phyloP scores from a whole-genome alignment of 192 early-diverging fungal species.

The Rhizophlyctis rosea region DNA sequence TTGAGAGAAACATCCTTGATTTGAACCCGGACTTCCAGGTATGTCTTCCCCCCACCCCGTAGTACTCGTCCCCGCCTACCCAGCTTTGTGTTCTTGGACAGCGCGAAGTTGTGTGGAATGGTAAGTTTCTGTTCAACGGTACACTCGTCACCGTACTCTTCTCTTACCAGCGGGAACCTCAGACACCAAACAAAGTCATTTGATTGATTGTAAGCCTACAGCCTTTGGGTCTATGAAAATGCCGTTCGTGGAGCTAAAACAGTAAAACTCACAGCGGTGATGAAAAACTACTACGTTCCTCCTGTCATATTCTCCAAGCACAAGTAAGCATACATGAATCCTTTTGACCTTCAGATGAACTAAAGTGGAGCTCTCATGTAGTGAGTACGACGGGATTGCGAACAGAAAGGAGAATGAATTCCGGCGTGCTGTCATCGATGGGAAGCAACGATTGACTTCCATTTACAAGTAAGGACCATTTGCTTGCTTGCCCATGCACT shows the following conservation, averaged over 20 bases:
- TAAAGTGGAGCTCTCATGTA: too few species aligned
- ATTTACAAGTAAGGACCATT: constrained; percentile 2
- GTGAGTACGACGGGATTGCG: too few species aligned
- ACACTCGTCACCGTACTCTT: background rate
- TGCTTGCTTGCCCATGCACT: background rate
- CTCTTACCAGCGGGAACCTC: background rate
- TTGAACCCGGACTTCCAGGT: constrained; percentile 19
- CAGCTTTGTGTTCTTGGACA: background rate
- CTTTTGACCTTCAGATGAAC: too few species aligned
- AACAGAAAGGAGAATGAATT: too few species aligned
- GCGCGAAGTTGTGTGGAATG: constrained; percentile 26
- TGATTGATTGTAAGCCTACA: constrained; percentile 18
- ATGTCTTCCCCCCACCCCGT: background rate
- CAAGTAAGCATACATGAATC: background rate
- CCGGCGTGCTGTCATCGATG: constrained; percentile 24
- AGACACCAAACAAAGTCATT: constrained; percentile 20
- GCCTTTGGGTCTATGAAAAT: background rate
- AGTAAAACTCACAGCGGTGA: background rate
- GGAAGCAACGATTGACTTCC: constrained; percentile 25
- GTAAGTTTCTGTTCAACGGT: background rate
- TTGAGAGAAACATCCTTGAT: constrained; percentile 6
- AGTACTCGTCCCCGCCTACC: background rate
- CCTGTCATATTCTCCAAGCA: constrained; percentile 24
- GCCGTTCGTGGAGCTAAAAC: background rate
- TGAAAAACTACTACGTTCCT: constrained; percentile 30